Conservation (phyloP, 148 eudicot genomes). For the Rheum nobile region DNA sequence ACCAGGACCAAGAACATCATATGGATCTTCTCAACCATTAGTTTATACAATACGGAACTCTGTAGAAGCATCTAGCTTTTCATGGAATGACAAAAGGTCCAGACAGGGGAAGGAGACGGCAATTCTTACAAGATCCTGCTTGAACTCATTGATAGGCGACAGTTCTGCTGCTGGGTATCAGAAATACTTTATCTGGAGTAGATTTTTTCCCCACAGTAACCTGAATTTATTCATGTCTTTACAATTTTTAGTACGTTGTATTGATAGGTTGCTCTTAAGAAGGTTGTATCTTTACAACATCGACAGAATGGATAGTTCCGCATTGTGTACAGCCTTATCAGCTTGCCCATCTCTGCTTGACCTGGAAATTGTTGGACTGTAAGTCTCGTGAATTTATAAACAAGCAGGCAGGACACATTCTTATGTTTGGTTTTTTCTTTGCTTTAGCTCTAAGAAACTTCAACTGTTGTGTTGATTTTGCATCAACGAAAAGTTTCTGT, state of each 20-base stretch:
- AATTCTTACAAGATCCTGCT: slow-evolving; percentile 54
- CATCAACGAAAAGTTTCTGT: background rate
- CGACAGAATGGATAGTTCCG: slow-evolving; percentile 46
- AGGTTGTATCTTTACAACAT: slow-evolving; percentile 53
- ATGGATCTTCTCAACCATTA: slow-evolving; percentile 32
- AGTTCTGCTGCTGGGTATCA: slow-evolving; percentile 50
- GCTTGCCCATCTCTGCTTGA: slow-evolving; percentile 54
- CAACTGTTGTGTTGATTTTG: background rate
- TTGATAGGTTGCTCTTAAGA: slow-evolving; percentile 35
- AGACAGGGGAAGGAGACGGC: slow-evolving; percentile 58
- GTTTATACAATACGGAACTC: slow-evolving; percentile 39
- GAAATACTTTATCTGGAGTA: background rate
- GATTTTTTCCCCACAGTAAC: background rate
- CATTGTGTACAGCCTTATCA: slow-evolving; percentile 39
- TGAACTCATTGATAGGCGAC: slow-evolving; percentile 33
- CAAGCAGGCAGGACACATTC: background rate
- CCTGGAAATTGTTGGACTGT: slow-evolving; percentile 70
- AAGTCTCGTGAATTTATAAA: slow-evolving; percentile 19
- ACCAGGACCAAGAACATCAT: slow-evolving; percentile 1
- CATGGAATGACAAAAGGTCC: slow-evolving; percentile 62
- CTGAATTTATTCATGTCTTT: background rate
- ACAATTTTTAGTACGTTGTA: background rate
- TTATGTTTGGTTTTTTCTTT: background rate
- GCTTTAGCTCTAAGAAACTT: background rate
- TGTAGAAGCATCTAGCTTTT: slow-evolving; percentile 38